Conservation (phyloP, 1,139 yeast species). For the Pichia norvegensis region DNA sequence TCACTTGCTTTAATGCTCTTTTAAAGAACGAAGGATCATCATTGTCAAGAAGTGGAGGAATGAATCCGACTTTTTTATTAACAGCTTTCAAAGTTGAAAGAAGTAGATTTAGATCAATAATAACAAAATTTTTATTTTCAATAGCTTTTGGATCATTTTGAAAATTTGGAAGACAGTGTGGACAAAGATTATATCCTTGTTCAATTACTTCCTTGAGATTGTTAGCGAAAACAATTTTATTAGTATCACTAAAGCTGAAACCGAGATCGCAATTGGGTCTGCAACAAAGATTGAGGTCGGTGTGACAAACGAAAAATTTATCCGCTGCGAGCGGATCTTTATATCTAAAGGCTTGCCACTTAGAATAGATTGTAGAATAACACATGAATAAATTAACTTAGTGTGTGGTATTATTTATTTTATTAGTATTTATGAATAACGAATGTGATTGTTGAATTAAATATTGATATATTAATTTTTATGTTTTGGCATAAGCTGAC, state of each 20-base stretch:
- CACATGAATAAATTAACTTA: no score
- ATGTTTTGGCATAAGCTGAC: neutral
- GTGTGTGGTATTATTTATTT: neutral
- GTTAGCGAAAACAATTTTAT: conserved; percentile 38
- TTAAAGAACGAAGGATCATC: conserved; percentile 33
- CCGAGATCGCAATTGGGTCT: conserved; percentile 63
- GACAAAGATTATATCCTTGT: conserved; percentile 46
- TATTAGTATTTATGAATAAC: neutral
- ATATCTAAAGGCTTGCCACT: conserved; percentile 61
- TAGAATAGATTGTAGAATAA: conserved; percentile 41
- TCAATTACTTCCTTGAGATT: conserved; percentile 36
- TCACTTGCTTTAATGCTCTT: conserved; percentile 15
- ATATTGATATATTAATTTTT: neutral
- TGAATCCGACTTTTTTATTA: conserved; percentile 51
- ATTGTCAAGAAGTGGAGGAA: conserved; percentile 43
- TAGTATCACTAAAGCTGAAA: conserved; percentile 34
- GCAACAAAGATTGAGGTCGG: conserved; percentile 38
- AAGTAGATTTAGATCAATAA: conserved; percentile 46
- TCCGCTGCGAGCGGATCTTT: conserved; percentile 61
- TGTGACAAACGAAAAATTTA: conserved; percentile 46
- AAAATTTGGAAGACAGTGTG: conserved; percentile 37
- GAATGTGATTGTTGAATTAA: neutral
- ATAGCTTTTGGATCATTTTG: conserved; percentile 9
- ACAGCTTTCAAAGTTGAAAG: conserved; percentile 51
- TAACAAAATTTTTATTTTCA: conserved; percentile 20